Base-by-base conservation (phyloP, 805 yeast species). In the Candida chilensis region DNA sequence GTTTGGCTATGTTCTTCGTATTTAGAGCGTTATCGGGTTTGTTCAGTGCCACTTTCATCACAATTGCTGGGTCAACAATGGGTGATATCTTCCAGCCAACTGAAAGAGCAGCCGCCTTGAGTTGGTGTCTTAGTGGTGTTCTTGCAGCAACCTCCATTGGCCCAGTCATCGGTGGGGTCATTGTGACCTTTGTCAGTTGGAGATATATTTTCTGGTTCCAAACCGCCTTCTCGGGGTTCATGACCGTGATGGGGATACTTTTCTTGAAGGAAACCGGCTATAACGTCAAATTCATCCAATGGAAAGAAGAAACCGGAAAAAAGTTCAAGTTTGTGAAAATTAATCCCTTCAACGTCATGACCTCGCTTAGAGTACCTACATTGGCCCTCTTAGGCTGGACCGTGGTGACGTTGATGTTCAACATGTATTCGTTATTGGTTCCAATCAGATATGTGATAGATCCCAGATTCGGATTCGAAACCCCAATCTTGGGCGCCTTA, bases 371-470 rank as follows among this genome's bases (percentile, higher is more conserved):
- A 30, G 61, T 60, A 40, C 60, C 63, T 5, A 69, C 62, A 31
- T 41, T 74, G 31, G 39, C 59, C 3, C 48, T 67, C 9, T 70
- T 66, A 16, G 71, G 67, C 3, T 39, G 63, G 17, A 47, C 67
- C 5, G 50, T 63, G n/a, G 44, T 53, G 26, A 48, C 69, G 0
- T 39, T 70, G 15, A 41, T 59, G 20, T 74, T 60, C 51, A 65
- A 61, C 37, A 71, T 72, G 78, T 71, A 65, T 40, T 45, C 60
- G 3, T 38, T 71, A 13, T 45, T 71, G 31, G 72, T 79, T 0
- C 80, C 80, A 2, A 71, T 74, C 26, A 46, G 78, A 38, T 58
- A 64, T 27, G 73, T 73, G 7, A 60, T 74, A 31, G 71, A 71
- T 40, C 79, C 79, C 4, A 43, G 78, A 32, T 74, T 72, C 49